A percentile compares a stretch with the other conserved stretches of the same genome.
Evolutionary conservation across 2,329 filamentous ascomycete species (phyloP).

Genomic region (Diaporthe destruens): DNA sequence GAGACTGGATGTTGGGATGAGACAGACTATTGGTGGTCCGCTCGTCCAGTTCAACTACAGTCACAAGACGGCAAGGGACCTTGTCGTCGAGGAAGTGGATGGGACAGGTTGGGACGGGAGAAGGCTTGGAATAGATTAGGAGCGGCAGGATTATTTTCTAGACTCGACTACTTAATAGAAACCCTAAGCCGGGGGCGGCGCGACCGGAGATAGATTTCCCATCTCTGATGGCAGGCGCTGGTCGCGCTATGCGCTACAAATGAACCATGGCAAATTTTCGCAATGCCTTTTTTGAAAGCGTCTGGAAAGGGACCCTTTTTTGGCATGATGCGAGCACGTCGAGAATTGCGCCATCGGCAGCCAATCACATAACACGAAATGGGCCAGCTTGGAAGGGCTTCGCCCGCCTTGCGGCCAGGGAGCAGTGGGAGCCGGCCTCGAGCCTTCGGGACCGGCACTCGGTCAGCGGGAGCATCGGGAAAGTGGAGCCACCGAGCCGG

Average conservation of each 20-base stretch:
- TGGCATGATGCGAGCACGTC: conserved; percentile 39
- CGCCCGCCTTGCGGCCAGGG: conserved; percentile 35
- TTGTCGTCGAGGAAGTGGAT: conserved; percentile 21
- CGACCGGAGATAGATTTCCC: conserved; percentile 36
- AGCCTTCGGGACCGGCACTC: conserved; percentile 36
- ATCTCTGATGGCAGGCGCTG: conserved; percentile 23
- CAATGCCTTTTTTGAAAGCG: conserved; percentile 23
- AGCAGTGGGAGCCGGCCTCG: conserved; percentile 37
- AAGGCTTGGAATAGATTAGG: conserved; percentile 7
- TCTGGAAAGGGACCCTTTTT: conserved; percentile 35
- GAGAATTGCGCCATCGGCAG: conserved; percentile 41
- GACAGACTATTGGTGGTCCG: conserved; percentile 11
- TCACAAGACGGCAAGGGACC: conserved; percentile 6
- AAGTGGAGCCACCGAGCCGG: conserved; percentile 39
- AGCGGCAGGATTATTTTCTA: conserved; percentile 32
- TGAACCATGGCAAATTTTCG: conserved; percentile 37
- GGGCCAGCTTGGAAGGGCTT: conserved; percentile 37
- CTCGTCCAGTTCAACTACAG: conserved; percentile 19
- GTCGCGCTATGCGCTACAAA: conserved; percentile 27
- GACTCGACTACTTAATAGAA: neutral
- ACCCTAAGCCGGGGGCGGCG: conserved; percentile 27
- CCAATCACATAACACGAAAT: conserved; percentile 35
- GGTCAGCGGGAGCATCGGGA: conserved; percentile 36
- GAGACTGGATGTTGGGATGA: conserved; percentile 22
- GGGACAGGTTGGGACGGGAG: conserved; percentile 16